Evolutionary conservation across 768 basidiomycete genomes (phyloP).

Genomic region (Cystofilobasidium capitatum): DNA sequence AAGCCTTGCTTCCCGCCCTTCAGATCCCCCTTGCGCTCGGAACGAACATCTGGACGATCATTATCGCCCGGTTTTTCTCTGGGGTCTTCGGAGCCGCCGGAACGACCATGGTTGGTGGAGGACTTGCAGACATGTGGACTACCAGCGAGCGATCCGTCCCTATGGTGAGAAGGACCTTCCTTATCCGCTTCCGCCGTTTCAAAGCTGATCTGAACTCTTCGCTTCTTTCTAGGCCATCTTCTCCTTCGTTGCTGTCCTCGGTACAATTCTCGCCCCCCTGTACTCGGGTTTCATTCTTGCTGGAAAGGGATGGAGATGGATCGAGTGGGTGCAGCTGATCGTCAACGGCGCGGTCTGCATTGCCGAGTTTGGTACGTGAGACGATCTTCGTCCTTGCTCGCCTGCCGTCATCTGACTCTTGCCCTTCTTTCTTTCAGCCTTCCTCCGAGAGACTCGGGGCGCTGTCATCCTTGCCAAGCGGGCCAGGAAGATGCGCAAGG

Average conservation of each 20-base stretch:
- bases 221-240: background rate
- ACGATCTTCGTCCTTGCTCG: background rate
- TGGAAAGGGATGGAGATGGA: conserved; percentile 29
- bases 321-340: conserved; percentile 31
- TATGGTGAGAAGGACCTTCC: conserved; percentile 29
- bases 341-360: conserved; percentile 28
- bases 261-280: conserved; percentile 30
- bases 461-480: conserved; percentile 30
- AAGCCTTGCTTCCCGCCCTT: background rate
- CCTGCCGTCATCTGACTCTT: background rate
- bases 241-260: conserved; percentile 29
- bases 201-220: background rate
- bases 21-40: conserved; percentile 17
- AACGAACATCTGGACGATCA: conserved; percentile 28
- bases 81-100: conserved; percentile 30
- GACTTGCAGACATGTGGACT: conserved; percentile 28
- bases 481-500: conserved; percentile 30
- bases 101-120: conserved; percentile 31
- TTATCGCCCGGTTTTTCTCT: conserved; percentile 27
- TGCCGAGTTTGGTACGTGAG: conserved; percentile 18
- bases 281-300: conserved; percentile 31
- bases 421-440: background rate
- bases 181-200: background rate
- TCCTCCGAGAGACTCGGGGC: conserved; percentile 32
- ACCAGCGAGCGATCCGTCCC: conserved; percentile 30